phyloP scores from a whole-genome alignment of 805 yeast species.

The Saccharomycopsis vini region DNA sequence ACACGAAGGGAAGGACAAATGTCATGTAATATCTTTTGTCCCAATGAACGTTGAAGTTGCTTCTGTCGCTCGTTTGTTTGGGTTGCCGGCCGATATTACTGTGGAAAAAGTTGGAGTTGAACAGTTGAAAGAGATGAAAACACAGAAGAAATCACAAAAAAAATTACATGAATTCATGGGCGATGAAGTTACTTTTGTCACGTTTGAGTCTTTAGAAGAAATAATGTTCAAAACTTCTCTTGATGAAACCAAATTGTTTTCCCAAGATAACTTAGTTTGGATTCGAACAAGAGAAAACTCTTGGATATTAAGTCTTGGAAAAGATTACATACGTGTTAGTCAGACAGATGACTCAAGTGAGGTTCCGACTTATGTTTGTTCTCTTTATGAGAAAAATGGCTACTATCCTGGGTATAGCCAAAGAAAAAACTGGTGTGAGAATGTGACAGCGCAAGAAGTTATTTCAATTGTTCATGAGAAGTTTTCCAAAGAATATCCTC shows the following conservation, averaged over 20 bases:
- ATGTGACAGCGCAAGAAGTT: too few species aligned
- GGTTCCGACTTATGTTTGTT: too few species aligned
- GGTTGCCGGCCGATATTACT: conserved; percentile 16
- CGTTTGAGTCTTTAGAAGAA: conserved; percentile 7
- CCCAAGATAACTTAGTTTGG: neutral
- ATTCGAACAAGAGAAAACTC: neutral
- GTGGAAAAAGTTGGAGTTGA: too few species aligned
- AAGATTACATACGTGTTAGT: neutral
- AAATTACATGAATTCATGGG: neutral
- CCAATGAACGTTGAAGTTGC: conserved; percentile 47
- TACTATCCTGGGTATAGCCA: too few species aligned
- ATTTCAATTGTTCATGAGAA: neutral
- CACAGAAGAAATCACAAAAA: neutral
- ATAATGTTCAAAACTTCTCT: neutral
- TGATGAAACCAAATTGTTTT: neutral
- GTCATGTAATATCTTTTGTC: conserved; percentile 75
- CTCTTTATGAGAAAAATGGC: too few species aligned
- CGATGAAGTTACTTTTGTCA: neutral
- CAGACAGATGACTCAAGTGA: too few species aligned
- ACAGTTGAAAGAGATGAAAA: too few species aligned
- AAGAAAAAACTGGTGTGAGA: too few species aligned
- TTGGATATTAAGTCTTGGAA: neutral
- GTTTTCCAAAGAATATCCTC: neutral
- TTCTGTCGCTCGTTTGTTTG: conserved; percentile 46
- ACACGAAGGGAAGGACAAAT: conserved; percentile 49